phyloP scores from a whole-genome alignment of 768 basidiomycete species.

The Chiua virens region DNA sequence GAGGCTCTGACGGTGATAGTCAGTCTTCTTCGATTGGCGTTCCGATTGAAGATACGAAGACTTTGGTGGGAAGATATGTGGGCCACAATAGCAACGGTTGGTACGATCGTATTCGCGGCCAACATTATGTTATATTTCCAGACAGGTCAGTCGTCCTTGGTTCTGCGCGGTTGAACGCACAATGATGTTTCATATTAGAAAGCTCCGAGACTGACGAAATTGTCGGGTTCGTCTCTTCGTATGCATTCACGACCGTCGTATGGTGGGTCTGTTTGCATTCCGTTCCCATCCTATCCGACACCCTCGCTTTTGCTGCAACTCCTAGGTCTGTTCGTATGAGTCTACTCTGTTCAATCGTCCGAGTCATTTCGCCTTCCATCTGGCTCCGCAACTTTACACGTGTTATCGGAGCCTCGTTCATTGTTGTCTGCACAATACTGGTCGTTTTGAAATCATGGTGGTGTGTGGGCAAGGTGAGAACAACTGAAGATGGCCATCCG shows the following conservation, averaged over 20 bases:
- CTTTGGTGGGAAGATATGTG: slow-evolving; percentile 17
- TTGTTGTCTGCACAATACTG: background rate
- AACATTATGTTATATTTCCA: background rate
- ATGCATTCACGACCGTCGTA: background rate
- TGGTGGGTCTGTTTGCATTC: slow-evolving; percentile 5
- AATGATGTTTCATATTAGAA: background rate
- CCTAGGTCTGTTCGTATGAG: slow-evolving; percentile 11
- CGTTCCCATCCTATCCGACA: background rate
- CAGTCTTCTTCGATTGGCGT: slow-evolving; percentile 5
- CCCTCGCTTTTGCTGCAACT: background rate
- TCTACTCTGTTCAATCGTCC: slow-evolving; percentile 13
- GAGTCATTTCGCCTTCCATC: slow-evolving; percentile 6
- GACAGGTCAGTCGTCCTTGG: background rate
- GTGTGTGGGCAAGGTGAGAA: background rate
- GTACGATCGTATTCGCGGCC: background rate
- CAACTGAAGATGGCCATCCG: too few species aligned
- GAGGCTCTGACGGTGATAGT: background rate
- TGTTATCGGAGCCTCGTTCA: slow-evolving; percentile 3
- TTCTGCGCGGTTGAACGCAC: background rate
- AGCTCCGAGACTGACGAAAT: background rate
- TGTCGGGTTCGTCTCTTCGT: background rate
- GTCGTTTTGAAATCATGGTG: background rate
- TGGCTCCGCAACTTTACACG: background rate
- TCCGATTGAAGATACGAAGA: slow-evolving; percentile 8
- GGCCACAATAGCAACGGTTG: slow-evolving; percentile 4